Evolutionary conservation across 1,284 basidiomycete genomes (phyloP).

Genomic region (Marasmius oreades): DNA sequence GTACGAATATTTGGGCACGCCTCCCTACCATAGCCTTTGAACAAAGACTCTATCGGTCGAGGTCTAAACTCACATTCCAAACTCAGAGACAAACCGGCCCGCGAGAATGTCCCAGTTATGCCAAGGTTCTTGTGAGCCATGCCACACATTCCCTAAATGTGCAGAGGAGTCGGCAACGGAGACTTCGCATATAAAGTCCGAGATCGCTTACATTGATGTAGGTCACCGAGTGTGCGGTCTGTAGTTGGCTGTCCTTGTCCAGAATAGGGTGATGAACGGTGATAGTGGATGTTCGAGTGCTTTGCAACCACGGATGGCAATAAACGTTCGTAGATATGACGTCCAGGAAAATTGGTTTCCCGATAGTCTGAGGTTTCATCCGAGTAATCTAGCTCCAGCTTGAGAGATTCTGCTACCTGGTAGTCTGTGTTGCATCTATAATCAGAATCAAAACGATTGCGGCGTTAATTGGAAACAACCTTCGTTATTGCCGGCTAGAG

Average conservation of each 20-base stretch:
- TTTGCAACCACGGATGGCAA: conserved; percentile 70
- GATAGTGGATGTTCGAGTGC: conserved; percentile 71
- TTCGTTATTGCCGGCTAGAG: conserved; percentile 84
- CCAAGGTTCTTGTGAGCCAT: conserved; percentile 69
- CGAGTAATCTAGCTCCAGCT: conserved; percentile 77
- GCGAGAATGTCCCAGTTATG: conserved; percentile 84
- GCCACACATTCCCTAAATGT: conserved; percentile 94
- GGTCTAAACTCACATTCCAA: conserved; percentile 64
- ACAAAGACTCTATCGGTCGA: neutral
- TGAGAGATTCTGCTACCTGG: conserved; percentile 73
- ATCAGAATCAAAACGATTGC: neutral
- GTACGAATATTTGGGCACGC: conserved; percentile 84
- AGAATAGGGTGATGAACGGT: conserved; percentile 83
- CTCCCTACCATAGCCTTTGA: conserved; percentile 45
- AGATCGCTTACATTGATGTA: conserved; percentile 71
- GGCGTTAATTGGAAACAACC: conserved; percentile 35
- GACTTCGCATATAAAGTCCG: no score
- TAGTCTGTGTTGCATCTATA: conserved; percentile 50
- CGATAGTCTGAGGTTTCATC: conserved; percentile 81
- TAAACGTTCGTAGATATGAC: conserved; percentile 82
- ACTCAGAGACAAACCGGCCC: conserved; percentile 84
- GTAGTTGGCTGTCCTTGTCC: conserved; percentile 72
- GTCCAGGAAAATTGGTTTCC: conserved; percentile 80
- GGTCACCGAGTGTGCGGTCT: conserved; percentile 76
- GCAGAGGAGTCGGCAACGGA: no score